Evolutionary conservation across 139 green algal genomes (phyloP), one percentile per base, ranked within the genome.

Genomic region (Diplosphaera chodatii): DNA sequence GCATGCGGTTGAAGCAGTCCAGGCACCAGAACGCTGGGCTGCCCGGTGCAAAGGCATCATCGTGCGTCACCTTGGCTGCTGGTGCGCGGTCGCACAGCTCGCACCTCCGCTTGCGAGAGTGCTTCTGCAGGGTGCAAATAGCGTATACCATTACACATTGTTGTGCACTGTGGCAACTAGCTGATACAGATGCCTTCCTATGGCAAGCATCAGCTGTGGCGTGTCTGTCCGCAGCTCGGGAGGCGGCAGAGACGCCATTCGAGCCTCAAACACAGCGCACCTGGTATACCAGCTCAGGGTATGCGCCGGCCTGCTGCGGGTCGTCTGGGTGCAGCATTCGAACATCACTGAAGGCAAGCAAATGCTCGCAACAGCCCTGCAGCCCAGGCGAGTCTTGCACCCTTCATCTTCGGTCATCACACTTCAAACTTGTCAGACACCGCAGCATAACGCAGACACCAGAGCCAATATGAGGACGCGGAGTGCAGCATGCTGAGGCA

Each of bases 311-410:
- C 8, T 40, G 21, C 4, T 62, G 65, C 30, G 66, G 32, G 32
- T 69, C 62, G 25, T 67, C 72, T 4, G 68, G 41, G 72, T 90
- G 79, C 63, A 81, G 67, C 21, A 73, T 64, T 6, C 82, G 76
- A 30, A 90, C 77, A 56, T 91, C 85, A 22, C 70, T 64, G 18
- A 92, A 68, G 25, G 75, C 66, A 6, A 91, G 22, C 64, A 82
- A 63, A 73, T 93, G 87, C 72, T 93, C 86, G 77, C 87, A 93
- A 66, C 85, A 84, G 40, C 80, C 82, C 63, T 84, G 74, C 37
- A 63, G 4, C 23, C 37, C 6, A 48, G n/a, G n/a, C n/a, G n/a
- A n/a, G n/a, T n/a, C n/a, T n/a, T n/a, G n/a, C n/a, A n/a, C n/a
- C n/a, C n/a, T n/a, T n/a, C n/a, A n/a, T n/a, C n/a, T n/a, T n/a